phyloP scores from a whole-genome alignment of 805 yeast genomes.

The Phaffomyces thermotolerans region DNA sequence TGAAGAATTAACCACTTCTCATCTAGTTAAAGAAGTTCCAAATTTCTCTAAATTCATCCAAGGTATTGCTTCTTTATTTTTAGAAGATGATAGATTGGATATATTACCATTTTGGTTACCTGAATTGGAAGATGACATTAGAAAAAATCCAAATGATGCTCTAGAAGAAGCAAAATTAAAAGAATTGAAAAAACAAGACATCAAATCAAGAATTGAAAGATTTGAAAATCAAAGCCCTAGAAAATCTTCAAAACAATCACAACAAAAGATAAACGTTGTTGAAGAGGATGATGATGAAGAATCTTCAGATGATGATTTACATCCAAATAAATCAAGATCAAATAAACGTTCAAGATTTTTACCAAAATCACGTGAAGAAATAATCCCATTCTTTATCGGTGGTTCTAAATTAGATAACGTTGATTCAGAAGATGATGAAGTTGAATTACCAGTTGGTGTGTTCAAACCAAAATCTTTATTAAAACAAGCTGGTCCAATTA shows the following conservation, averaged over 20 bases:
- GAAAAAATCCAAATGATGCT: constrained; percentile 74
- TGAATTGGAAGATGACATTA: constrained; percentile 73
- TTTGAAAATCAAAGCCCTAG: constrained; percentile 12
- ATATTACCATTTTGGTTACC: constrained; percentile 93
- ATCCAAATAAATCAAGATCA: constrained; percentile 2
- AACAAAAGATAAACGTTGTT: background rate
- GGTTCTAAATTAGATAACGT: constrained; percentile 44
- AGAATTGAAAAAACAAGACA: constrained; percentile 38
- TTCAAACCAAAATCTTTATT: constrained; percentile 69
- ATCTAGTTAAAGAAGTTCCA: constrained; percentile 88
- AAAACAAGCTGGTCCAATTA: constrained; percentile 85
- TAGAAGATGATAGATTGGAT: constrained; percentile 87
- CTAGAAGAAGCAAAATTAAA: constrained; percentile 58
- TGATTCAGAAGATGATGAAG: constrained; percentile 84
- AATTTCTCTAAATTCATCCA: constrained; percentile 89
- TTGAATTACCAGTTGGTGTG: constrained; percentile 84
- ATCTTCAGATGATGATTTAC: constrained; percentile 37
- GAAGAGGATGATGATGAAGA: constrained; percentile 51
- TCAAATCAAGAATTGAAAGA: constrained; percentile 31
- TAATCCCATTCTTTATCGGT: constrained; percentile 32
- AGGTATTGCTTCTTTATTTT: constrained; percentile 81
- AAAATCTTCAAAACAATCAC: constrained; percentile 2
- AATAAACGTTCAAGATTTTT: constrained; percentile 21
- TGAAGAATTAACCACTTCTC: constrained; percentile 74
- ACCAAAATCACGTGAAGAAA: constrained; percentile 24